phyloP scores from a whole-genome alignment of 2,329 filamentous ascomycete genomes.

The Alternaria conjuncta region DNA sequence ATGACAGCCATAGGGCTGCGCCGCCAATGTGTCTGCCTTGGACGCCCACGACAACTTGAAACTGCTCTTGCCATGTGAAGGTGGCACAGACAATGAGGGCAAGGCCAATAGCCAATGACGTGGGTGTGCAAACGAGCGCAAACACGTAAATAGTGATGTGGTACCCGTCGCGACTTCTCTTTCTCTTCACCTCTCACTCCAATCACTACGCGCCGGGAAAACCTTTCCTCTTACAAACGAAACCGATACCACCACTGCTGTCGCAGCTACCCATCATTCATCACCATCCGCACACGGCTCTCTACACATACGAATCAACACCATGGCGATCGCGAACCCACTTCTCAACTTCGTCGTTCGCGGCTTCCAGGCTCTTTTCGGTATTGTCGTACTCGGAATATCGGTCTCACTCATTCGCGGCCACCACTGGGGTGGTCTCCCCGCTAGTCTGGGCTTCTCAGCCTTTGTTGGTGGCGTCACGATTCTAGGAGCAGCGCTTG shows the following conservation, averaged over 20 bases:
- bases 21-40: neutral
- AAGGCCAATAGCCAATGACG: neutral
- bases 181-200: neutral
- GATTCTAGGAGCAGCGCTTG: neutral
- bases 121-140: neutral
- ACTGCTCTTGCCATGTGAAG: neutral
- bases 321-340: neutral
- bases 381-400: conserved; percentile 6
- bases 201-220: neutral
- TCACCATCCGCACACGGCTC: neutral
- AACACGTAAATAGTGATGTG: neutral
- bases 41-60: neutral
- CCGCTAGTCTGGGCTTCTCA: conserved; percentile 1
- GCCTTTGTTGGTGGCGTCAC: conserved; percentile 2
- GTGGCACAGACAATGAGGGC: neutral
- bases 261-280: neutral
- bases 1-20: neutral
- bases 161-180: neutral
- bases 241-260: neutral
- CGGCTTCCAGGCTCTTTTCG: conserved; percentile 8
- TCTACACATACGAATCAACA: neutral
- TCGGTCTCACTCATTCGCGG: neutral
- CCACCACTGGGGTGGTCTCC: conserved; percentile 3
- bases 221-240: neutral
- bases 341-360: conserved; percentile 2